Base-by-base conservation (phyloP, 257 asterid species). In the Haberlea rhodopensis region DNA sequence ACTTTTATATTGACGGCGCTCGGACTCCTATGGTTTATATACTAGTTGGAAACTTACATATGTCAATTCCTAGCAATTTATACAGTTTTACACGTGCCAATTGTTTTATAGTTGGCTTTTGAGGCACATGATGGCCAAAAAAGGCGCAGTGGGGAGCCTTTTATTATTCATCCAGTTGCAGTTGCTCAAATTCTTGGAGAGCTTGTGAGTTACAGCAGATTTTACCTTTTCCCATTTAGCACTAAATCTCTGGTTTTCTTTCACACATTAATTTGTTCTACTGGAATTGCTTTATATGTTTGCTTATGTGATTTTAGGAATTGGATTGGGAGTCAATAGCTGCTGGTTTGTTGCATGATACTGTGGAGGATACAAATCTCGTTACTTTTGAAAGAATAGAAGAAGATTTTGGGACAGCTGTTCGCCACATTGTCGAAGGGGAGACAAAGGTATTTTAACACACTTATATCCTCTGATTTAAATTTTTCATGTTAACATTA, bases 131-230 rank as follows among this genome's bases (percentile, higher is more conserved):
- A 91, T 78, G 97, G 97, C 70, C 96, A 91, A 76, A 88, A 80
- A 80, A 82, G 97, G 76, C 96, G 97, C 71, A 91, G 97, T 53
- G 96, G 97, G 74, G 96, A 88, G 77, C 91, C 97, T 67, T 91
- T 88, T 57, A 88, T 91, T 40, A 84, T 86, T 66, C 97, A 91
- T 70, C 97, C 97, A 46, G 94, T 91, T 68, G 97, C 95, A 71
- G 97, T 91, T 79, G 97, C 97, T 65, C 85, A 83, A 75, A 88
- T 91, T 83, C 94, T 91, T 4, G 97, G 96, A 74, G 95, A 88
- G 78, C 91, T 91, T 48, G 97, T 91, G 71, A 77, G 96, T 68
- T 51, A 26, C 71, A n/a, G 56, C 63, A 51, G 59, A 55, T 34
- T 60, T 60, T 62, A 67, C 16, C 10, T 46, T 32, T 60, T 53